phyloP scores from a whole-genome alignment of 306 rosid species.

The Lathyrus oleraceus region DNA sequence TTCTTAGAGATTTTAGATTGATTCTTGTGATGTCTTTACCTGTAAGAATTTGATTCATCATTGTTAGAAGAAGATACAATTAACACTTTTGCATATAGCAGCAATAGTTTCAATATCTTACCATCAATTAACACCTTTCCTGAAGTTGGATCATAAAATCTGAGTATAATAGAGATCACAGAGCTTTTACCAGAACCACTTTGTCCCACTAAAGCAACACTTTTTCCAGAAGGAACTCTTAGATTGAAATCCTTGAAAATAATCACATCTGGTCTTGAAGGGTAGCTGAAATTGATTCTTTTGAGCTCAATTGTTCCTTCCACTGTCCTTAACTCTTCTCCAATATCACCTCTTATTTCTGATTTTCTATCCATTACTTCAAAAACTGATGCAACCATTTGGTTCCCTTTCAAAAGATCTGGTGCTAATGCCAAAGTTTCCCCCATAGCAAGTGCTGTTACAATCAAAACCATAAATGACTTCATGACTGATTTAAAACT shows the following conservation, averaged over 20 bases:
- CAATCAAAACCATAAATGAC: constrained; percentile 85
- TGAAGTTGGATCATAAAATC: constrained; percentile 79
- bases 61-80: constrained; percentile 9
- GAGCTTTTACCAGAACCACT: constrained; percentile 99
- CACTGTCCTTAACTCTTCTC: constrained; percentile 70
- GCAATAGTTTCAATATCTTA: constrained; percentile 39
- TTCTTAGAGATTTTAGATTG: constrained; percentile 73
- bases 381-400: constrained; percentile 92
- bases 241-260: constrained; percentile 86
- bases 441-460: constrained; percentile 93
- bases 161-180: constrained; percentile 75
- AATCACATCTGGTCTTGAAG: constrained; percentile 82
- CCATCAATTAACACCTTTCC: constrained; percentile 93
- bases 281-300: constrained; percentile 73
- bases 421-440: constrained; percentile 90
- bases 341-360: constrained; percentile 55
- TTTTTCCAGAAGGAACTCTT: constrained; percentile 68
- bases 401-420: constrained; percentile 89
- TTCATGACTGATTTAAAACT: constrained; percentile 93
- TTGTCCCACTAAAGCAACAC: constrained; percentile 88
- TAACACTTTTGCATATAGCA: background rate
- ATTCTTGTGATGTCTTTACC: constrained; percentile 81
- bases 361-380: constrained; percentile 77
- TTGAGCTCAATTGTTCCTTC: constrained; percentile 89
- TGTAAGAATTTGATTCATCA: constrained; percentile 43